These are phyloP conservation scores for Bolboschoenus planiculmis DNA, from an alignment of 176 grass and related monocot species.

Conservation along the genomic window DNA sequence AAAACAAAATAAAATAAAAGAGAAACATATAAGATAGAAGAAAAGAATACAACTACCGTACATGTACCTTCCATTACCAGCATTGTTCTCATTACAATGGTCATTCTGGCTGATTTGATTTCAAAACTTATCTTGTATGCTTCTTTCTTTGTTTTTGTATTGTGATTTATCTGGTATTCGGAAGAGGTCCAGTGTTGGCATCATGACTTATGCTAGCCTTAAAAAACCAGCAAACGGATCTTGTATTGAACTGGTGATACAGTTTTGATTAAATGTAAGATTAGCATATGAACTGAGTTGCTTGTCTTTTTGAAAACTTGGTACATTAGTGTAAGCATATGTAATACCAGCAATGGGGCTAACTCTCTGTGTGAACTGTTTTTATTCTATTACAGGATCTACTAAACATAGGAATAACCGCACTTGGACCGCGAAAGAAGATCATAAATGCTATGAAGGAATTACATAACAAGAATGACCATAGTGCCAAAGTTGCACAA, in stretches of 20 bases:
- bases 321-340: not conserved
- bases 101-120: not conserved
- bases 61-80: not conserved
- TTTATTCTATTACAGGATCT: slow-evolving; percentile 59
- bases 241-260: not conserved
- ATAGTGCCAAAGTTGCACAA: slow-evolving; percentile 26
- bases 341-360: slow-evolving; percentile 1
- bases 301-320: not conserved
- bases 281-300: not conserved
- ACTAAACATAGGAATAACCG: slow-evolving; percentile 61
- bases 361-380: slow-evolving; percentile 26
- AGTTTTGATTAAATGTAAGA: not conserved
- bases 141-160: too few relatives aligned
- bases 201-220: not conserved
- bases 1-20: not conserved
- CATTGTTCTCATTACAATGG: not conserved
- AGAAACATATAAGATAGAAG: not conserved
- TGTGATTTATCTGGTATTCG: not conserved
- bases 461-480: slow-evolving; percentile 46
- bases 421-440: slow-evolving; percentile 88
- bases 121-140: not conserved
- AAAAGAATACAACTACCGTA: not conserved
- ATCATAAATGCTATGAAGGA: slow-evolving; percentile 59
- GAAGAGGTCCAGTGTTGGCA: not conserved
- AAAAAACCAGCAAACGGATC: not conserved